phyloP scores from a whole-genome alignment of 73 alveolate genomes.

The Paramecium biaurelia region DNA sequence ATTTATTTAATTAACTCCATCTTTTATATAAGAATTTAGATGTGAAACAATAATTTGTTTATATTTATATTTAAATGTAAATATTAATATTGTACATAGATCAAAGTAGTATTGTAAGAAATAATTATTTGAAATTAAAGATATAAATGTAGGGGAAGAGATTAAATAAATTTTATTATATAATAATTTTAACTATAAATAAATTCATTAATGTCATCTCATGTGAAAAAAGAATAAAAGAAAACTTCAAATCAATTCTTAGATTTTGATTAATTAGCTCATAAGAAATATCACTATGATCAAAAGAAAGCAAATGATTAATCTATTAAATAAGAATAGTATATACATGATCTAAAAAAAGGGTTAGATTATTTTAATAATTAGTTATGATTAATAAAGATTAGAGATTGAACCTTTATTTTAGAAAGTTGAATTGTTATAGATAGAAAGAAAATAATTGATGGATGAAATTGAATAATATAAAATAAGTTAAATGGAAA shows the following conservation, averaged over 20 bases:
- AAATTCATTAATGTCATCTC: not conserved
- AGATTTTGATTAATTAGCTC: not conserved
- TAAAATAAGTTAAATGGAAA: conserved; percentile 5
- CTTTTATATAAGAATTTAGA: not conserved
- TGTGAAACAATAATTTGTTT: not conserved
- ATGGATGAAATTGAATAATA: conserved; percentile 47
- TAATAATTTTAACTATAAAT: not conserved
- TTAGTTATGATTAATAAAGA: conserved; percentile 6
- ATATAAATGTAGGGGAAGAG: not conserved
- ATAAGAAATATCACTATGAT: not conserved
- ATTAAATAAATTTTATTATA: not conserved
- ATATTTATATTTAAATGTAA: too few relatives aligned
- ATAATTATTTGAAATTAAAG: too few relatives aligned
- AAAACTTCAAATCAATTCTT: not conserved
- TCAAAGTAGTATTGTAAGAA: not conserved
- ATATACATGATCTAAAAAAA: not conserved
- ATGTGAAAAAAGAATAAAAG: not conserved
- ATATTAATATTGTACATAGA: too few relatives aligned
- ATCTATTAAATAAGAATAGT: not conserved
- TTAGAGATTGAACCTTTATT: conserved; percentile 19
- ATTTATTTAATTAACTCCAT: not conserved
- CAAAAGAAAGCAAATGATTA: not conserved
- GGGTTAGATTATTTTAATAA: not conserved
- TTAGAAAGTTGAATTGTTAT: not conserved
- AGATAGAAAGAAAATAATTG: conserved; percentile 6